Evolutionary conservation across 108 stramenopile species (phyloP), one percentile per base, ranked within the genome.

Genomic region (Pseudonitzschia pungens): DNA sequence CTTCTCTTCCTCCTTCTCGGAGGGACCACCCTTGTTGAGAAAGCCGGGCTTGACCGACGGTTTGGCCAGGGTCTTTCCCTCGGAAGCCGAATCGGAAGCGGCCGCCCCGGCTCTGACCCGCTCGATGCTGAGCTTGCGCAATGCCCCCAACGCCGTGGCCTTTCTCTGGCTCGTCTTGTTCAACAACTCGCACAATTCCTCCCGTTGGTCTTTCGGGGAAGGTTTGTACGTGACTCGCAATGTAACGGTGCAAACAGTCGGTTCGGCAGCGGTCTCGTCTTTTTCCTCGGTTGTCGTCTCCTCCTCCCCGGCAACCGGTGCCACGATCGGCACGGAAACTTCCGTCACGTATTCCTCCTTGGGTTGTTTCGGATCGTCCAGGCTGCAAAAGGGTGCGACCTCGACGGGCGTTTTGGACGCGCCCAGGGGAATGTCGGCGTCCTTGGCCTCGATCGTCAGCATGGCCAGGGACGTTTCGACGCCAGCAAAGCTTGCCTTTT

Each of bases 21-120:
- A 77, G 21, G 70, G 51, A n/a, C 62, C 65, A 36, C 78, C 59
- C 70, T 87, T 87, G 65, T 94, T 91, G 70, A 94, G 70, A 72
- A 94, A 94, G 42, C 92, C 92, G 24, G 89, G 48, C 75, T 88
- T 88, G 69, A 94, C 87, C 3, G 86, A 82, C 18, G 82, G 78
- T 51, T 81, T 82, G 32, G 69, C 24, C 33, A 43, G n/a, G n/a
- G 58, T 50, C 36, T 36, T 36, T 36, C 36, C 36, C 0, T 16
- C n/a, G 12, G 50, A 51, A 4, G 55, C 16, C 14, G 63, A n/a
- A 22, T 41, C 26, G 7, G 51, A 59, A 15, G 73, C 72, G 26
- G 66, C 70, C 42, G 74, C 78, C 67, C 78, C 74, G 28, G 78
- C 80, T 73, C 87, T 75, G 26, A 70, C 83, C 48, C 83, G 57